Base-by-base conservation (phyloP, 805 yeast genomes). In the Pichia rugopelliculosa region DNA sequence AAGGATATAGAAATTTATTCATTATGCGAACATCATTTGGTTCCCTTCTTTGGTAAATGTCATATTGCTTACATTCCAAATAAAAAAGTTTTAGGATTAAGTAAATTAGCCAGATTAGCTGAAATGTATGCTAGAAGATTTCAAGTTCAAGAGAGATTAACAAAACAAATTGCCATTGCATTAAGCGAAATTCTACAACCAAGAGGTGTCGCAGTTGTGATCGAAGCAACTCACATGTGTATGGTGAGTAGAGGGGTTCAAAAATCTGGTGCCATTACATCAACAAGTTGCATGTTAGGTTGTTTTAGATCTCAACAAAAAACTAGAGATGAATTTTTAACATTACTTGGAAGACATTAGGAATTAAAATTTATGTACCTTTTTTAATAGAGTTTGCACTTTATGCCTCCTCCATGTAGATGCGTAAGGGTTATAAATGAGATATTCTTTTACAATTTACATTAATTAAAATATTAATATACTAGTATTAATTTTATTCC, bases 161-260 rank as follows among this genome's bases (percentile, higher is more conserved):
- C 99, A 12, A 93, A 93, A 66, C 99, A 93, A 66, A 90, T 93
- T 46, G 98, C 99, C 27, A 87, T 89, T 85, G 97, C 98, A 1
- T 69, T 93, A 47, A 80, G 84, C 64, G 97, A 89, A 61, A 87
- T 90, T 50, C 73, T 93, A 59, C 83, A 85, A 60, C 99, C 99
- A 17, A 77, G 90, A 59, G 99, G 99, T 52, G 99, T 93, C 9
- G 99, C 98, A 1, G 99, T 93, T 37, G 98, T 93, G 24, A 89
- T 93, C 59, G 99, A 93, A 68, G 97, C 97, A 18, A 79, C 91
- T 2, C 99, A 93, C 64, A 93, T 93, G 99, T 93, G 99, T 67
- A 93, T 93, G 99, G 98, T 91, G 24, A 87, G 95, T 65, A 79
- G 99, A 62, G 99, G 99, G 48, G 87, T 93, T 24, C 97, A 93